A percentile compares a stretch with the other conserved stretches of the same genome.
These are phyloP conservation scores for Cryptosporidium parvum DNA, from an alignment of 169 alveolate species.

Conservation along the genomic window DNA sequence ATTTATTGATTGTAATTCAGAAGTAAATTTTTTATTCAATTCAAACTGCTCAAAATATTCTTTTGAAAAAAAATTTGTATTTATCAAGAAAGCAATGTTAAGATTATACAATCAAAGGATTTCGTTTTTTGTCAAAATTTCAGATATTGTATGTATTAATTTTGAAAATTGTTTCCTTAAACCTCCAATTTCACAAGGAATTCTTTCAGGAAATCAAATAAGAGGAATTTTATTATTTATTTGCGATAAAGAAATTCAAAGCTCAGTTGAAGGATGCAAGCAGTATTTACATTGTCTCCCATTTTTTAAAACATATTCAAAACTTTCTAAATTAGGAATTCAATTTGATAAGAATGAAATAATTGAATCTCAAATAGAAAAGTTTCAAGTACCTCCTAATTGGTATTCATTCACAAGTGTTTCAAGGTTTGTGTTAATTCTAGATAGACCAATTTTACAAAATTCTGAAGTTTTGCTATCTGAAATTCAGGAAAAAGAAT, in stretches of 20 bases:
- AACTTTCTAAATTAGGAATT: not conserved
- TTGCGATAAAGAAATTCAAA: conserved; percentile 8
- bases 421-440: conserved; percentile 26
- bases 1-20: not conserved
- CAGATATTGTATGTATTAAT: conserved; percentile 31
- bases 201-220: too few species aligned
- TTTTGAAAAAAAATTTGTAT: conserved; percentile 19
- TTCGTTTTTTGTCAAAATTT: conserved; percentile 8
- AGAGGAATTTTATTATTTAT: conserved; percentile 24
- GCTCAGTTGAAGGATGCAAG: not conserved
- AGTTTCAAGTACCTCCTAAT: conserved; percentile 9
- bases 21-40: not conserved
- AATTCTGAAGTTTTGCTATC: conserved; percentile 6
- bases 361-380: not conserved
- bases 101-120: conserved; percentile 7
- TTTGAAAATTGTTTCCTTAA: conserved; percentile 14
- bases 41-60: not conserved
- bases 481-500: not conserved
- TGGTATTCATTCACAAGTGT: conserved; percentile 18
- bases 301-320: conserved; percentile 17
- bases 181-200: not conserved
- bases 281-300: conserved; percentile 42
- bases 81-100: conserved; percentile 26
- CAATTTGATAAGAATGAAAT: not conserved
- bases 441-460: not conserved